These are phyloP conservation scores for Pseudophaeomoniella oleicola DNA, from an alignment of 2,329 filamentous ascomycete genomes.

Conservation along the genomic window DNA sequence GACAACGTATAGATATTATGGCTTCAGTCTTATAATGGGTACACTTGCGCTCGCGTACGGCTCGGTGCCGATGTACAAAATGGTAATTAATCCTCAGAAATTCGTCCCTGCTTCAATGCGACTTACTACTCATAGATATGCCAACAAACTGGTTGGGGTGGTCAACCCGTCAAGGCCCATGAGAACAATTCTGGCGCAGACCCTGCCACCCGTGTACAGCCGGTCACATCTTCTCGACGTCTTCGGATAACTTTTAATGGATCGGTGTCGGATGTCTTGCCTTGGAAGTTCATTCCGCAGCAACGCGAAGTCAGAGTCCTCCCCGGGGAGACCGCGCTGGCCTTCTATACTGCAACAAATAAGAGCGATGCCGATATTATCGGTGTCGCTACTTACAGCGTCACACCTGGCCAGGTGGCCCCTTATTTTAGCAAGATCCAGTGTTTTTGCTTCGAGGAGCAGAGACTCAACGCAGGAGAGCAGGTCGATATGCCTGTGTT, in stretches of 20 bases:
- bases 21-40: constrained; percentile 46
- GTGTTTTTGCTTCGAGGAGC: constrained; percentile 97
- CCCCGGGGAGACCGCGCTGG: constrained; percentile 88
- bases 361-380: constrained; percentile 84
- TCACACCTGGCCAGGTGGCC: constrained; percentile 87
- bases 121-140: constrained; percentile 24
- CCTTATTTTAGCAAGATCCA: constrained; percentile 99
- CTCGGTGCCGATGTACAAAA: constrained; percentile 54
- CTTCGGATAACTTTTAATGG: constrained; percentile 94
- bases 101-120: not conserved
- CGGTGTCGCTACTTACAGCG: constrained; percentile 92
- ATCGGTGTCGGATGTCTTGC: constrained; percentile 84
- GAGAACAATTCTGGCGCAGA: constrained; percentile 52
- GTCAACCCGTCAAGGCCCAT: constrained; percentile 74
- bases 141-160: constrained; percentile 59
- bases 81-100: constrained; percentile 26
- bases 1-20: constrained; percentile 50
- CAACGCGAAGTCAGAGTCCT: constrained; percentile 92
- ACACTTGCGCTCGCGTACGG: constrained; percentile 51
- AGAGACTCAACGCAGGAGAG: constrained; percentile 85
- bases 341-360: constrained; percentile 96
- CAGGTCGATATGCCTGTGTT: constrained; percentile 99
- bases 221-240: constrained; percentile 66
- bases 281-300: constrained; percentile 95
- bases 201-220: constrained; percentile 61